These are phyloP conservation scores for Macrotyloma uniflorum DNA, from an alignment of 306 rosid species.

Conservation along the genomic window DNA sequence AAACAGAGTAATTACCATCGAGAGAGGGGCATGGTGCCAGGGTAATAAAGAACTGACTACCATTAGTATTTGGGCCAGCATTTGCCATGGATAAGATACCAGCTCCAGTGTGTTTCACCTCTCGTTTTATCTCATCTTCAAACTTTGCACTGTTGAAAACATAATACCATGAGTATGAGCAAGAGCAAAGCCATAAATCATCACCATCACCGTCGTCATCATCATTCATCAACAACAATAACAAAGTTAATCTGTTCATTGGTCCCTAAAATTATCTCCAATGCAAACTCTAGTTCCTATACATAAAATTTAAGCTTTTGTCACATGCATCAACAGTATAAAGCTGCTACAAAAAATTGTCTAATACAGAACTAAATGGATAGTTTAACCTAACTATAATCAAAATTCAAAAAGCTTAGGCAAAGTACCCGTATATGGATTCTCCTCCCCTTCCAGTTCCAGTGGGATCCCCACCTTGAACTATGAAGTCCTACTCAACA, in stretches of 20 bases:
- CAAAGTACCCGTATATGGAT: constrained; percentile 85
- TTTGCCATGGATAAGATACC: constrained; percentile 99
- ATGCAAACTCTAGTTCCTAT: not conserved
- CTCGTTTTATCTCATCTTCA: constrained; percentile 87
- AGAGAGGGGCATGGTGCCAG: constrained; percentile 93
- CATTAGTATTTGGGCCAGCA: constrained; percentile 93
- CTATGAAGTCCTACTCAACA: constrained; percentile 84
- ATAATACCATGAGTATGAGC: not conserved
- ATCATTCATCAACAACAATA: not conserved
- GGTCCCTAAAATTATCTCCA: not conserved
- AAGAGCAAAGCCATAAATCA: not conserved
- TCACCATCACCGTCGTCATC: not conserved
- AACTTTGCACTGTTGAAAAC: constrained; percentile 65
- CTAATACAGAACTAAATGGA: not conserved
- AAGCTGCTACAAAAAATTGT: not conserved
- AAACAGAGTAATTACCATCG: constrained; percentile 64
- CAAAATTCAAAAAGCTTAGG: not conserved
- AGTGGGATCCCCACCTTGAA: constrained; percentile 99
- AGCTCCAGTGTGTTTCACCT: constrained; percentile 99
- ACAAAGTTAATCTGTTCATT: not conserved
- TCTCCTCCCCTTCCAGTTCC: constrained; percentile 99
- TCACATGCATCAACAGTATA: not conserved
- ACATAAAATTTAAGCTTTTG: not conserved
- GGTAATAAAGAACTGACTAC: constrained; percentile 96
- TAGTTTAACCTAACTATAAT: not conserved